A percentile compares a stretch with the other conserved stretches of the same genome.
phyloP scores from a whole-genome alignment of 2,329 filamentous ascomycete species.

The Seiridium unicorne region DNA sequence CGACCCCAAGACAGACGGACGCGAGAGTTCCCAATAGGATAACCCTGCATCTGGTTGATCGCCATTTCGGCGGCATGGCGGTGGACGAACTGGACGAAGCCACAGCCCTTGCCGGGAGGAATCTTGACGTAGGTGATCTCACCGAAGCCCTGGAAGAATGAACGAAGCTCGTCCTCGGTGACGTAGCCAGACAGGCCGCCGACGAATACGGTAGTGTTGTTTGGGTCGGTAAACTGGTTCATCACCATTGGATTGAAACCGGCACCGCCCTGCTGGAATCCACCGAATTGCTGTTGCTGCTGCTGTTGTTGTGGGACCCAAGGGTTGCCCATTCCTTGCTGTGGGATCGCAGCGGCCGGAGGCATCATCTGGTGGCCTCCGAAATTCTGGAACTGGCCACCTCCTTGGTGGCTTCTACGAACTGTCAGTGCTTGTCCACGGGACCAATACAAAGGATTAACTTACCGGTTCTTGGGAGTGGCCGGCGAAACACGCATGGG shows the following conservation, averaged over 20 bases:
- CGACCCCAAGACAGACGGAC: slow-evolving; percentile 97
- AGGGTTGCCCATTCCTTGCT: slow-evolving; percentile 35
- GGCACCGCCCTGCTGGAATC: slow-evolving; percentile 35
- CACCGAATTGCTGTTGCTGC: slow-evolving; percentile 37
- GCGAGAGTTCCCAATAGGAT: slow-evolving; percentile 97
- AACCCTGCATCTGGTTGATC: slow-evolving; percentile 99
- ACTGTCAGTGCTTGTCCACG: slow-evolving; percentile 5
- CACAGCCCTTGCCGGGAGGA: slow-evolving; percentile 96
- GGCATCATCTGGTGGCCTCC: slow-evolving; percentile 37
- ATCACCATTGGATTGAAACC: slow-evolving; percentile 59
- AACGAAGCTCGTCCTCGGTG: slow-evolving; percentile 98
- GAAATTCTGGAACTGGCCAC: slow-evolving; percentile 33
- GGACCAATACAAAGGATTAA: not conserved
- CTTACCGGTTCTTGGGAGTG: slow-evolving; percentile 85
- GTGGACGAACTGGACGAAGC: slow-evolving; percentile 98
- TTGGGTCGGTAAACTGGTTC: slow-evolving; percentile 99
- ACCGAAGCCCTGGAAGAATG: slow-evolving; percentile 99
- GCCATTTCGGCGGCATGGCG: slow-evolving; percentile 99
- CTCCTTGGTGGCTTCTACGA: slow-evolving; percentile 34
- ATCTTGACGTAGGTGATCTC: slow-evolving; percentile 99
- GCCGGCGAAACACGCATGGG: slow-evolving; percentile 98
- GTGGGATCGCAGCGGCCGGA: slow-evolving; percentile 38
- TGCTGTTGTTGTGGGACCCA: slow-evolving; percentile 41
- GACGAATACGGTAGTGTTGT: slow-evolving; percentile 99
- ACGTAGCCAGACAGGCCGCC: slow-evolving; percentile 96